Evolutionary conservation across 495 filamentous ascomycete species (phyloP), one percentile per base, ranked within the genome.

Genomic region (Penicillium samsonianum): DNA sequence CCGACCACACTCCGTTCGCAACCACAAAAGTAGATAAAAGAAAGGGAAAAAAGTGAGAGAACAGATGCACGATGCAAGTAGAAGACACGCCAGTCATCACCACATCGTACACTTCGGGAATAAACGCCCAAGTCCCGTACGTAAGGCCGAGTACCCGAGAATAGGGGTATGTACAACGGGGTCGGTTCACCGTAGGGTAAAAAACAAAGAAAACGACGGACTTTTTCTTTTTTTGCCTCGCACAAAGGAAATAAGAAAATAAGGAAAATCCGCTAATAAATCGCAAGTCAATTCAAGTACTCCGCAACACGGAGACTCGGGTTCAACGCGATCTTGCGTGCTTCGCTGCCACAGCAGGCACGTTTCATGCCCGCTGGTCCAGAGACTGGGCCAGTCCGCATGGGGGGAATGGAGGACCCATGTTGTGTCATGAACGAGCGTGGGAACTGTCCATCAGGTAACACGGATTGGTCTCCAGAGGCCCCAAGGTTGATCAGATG

Each of bases 281-380:
- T 50, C 28, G 46, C 47, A 52, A 53, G 28, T 67, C 61, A 75
- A 49, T 70, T 68, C 64, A 72, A 31, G 51, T 65, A 71, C 17
- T 76, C 70, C n/a, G 67, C 67, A 47, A 55, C 53, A 17, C 74
- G 74, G 46, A 77, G 55, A 44, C 64, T 61, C 16, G 74, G 71
- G 60, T 73, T 70, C 12, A 77, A 53, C 6, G 73, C 73, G 45
- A 77, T 59, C 64, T 77, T 74, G 38, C 68, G 62, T 41, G 73
- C 72, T 66, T 77, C 73, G 48, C 73, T 77, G 49, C 74, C 75
- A 49, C 76, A 79, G 65, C 76, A 79, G 43, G 76, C 76, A 44
- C 76, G 73, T 59, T 79, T 79, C 68, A 76, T 79, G 38, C 76
- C 75, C 12, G 63, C 70, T 7, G 72, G 75, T 12, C 74, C 74